Base-by-base conservation (phyloP, 202 grass and related monocot species). In the Carex arenaria region DNA sequence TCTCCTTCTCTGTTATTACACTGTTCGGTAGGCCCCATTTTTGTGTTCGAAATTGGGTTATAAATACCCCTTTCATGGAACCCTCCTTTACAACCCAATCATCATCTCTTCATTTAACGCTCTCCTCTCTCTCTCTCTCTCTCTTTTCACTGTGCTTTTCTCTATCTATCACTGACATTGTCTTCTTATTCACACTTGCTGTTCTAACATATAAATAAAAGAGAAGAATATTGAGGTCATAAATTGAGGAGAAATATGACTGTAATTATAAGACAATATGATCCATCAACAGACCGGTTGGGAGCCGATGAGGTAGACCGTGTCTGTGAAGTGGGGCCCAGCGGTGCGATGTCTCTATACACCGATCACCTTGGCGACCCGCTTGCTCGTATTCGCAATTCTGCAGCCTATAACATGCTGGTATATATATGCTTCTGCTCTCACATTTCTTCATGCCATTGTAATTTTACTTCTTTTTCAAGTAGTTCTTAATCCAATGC, bases 351-450 rank as follows among this genome's bases (percentile, higher is more conserved):
- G 88, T 90, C 90, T 5, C 91, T 98, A 26, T 90, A 87, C 89
- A 94, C 93, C 40, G 95, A 98, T 66, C 92, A 93, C 55, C 90
- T 91, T 80, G 93, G 95, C 20, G 91, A 98, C 49, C 95, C 95
- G 26, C 62, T 85, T 54, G 89, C 90, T 3, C 93, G 95, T 59
- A 87, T 95, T 82, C 89, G 95, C 76, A 81, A 87, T 82, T 93
- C 95, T 10, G 91, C 93, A 61, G 77, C 64, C 8, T 79, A 81
- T 84, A 83, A 90, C 83, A 92, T 98, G 93, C 88, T 98, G 76
- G 95, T 98, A 83, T 12, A 45, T 80, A 5, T 12, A 45, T 80
- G 3, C 30, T 22, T 32, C 31, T 19, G 18, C 36, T 60, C 31
- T 38, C 32, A 2, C 7, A 19, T 23, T 70, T 17, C 18, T 72